Percentiles rank a stretch among this genome's conserved stretches.
Evolutionary conservation across 345 rosid species (phyloP).

Genomic region (Ailanthus altissimus): DNA sequence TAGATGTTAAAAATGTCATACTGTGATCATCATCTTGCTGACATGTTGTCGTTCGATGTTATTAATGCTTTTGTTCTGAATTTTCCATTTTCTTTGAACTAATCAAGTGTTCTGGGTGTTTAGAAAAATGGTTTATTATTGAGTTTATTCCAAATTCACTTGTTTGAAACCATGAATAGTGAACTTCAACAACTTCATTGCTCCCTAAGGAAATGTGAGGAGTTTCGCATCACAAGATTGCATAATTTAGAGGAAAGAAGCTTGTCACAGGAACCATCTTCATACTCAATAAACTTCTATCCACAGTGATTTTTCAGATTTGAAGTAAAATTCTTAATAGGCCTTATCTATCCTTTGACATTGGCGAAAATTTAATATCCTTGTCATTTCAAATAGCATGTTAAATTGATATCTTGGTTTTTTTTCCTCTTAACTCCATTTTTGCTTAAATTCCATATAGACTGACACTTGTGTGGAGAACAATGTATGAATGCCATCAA

Average conservation of each 20-base stretch:
- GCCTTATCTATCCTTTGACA: background rate
- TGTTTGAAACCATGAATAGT: background rate
- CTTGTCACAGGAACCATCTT: background rate
- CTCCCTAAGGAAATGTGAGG: too few relatives aligned
- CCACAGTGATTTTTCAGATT: background rate
- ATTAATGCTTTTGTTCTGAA: background rate
- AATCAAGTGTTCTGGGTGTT: background rate
- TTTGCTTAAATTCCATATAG: constrained; percentile 35
- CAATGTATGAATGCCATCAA: constrained; percentile 79
- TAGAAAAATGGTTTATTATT: background rate
- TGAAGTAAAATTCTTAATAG: background rate
- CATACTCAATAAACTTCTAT: background rate
- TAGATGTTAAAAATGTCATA: background rate
- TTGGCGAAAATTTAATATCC: background rate
- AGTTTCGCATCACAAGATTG: background rate
- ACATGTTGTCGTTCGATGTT: background rate
- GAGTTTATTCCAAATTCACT: background rate
- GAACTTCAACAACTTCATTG: too few relatives aligned
- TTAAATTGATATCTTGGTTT: background rate
- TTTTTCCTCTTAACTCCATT: constrained; percentile 1
- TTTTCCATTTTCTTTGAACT: background rate
- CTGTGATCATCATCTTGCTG: background rate
- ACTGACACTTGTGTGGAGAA: constrained; percentile 70
- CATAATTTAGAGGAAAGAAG: background rate
- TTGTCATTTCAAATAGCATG: background rate